Base-by-base conservation (phyloP, 768 basidiomycete genomes). In the Phylloporus sp. region DNA sequence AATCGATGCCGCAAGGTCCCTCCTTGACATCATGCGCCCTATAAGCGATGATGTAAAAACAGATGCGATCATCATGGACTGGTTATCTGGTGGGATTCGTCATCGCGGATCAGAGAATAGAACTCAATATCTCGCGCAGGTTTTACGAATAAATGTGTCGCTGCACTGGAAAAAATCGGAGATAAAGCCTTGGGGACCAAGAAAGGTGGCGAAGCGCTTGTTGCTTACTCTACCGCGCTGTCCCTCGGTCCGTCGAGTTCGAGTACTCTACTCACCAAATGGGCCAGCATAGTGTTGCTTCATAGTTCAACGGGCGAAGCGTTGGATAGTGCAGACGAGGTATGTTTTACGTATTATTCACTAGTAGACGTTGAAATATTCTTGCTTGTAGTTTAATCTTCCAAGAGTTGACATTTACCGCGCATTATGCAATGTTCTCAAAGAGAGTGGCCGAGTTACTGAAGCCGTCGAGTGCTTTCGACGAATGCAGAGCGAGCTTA, bases 301-400 rank as follows among this genome's bases (percentile, higher is more conserved):
- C 20, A 13, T 28, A 8, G 9, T 11, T 28, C 48, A 15, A 10
- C 16, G 4, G 7, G 34, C 20, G 22, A 41, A 3, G 39, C n/a
- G 7, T n/a, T 42, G 9, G 9, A 7, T 41, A 49, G 20, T 2
- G 29, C 44, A 12, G 12, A 5, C 6, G 13, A 54, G 42, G 53
- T 54, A 52, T 10, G 29, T 13, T 6, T 32, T 13, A 5, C 10
- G 10, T 11, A 3, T 13, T 11, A 11, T 32, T 11, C 10, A 32
- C 10, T 32, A 3, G 10, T 32, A n/a, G 31, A 32, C 10, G 10
- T 5, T 5, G 10, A 11, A 3, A 32, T n/a, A 32, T 13, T 3
- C 10, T 11, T 32, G 10, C 4, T 28, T 22, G n/a, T n/a, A 56
- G 55, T 56, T 56, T 36, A 26, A 41, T 3, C 15, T 50, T 23